phyloP scores from a whole-genome alignment of 768 basidiomycete species.

The Pseudohyphozyma bogoriensis region DNA sequence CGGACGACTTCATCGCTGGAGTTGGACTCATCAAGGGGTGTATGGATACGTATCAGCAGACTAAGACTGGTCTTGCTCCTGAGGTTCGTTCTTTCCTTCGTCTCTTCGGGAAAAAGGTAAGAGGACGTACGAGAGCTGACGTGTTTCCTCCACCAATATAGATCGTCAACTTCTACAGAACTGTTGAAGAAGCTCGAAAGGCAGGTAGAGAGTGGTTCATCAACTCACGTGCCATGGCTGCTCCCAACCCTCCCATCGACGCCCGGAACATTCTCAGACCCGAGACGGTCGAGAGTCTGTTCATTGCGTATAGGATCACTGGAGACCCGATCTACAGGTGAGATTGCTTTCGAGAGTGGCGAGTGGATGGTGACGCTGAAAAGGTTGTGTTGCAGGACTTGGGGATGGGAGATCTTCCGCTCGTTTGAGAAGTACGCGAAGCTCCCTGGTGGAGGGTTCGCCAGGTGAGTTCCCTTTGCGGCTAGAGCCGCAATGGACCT shows the following conservation, averaged over 20 bases:
- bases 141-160: conserved; percentile 44
- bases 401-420: conserved; percentile 85
- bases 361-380: not conserved
- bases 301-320: conserved; percentile 80
- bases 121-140: conserved; percentile 6
- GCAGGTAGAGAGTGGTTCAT: conserved; percentile 41
- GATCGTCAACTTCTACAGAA: conserved; percentile 70
- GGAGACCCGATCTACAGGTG: conserved; percentile 71
- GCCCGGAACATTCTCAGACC: conserved; percentile 90
- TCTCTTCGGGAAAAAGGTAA: no score
- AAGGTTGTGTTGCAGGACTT: no score
- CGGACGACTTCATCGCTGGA: conserved; percentile 73
- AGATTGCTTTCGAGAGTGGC: not conserved
- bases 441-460: conserved; percentile 61
- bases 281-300: conserved; percentile 88
- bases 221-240: conserved; percentile 12
- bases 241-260: conserved; percentile 47
- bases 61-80: conserved; percentile 30
- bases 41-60: conserved; percentile 50
- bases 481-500: no score
- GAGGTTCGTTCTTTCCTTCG: conserved; percentile 14
- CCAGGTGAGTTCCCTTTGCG: conserved; percentile 35
- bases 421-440: conserved; percentile 76
- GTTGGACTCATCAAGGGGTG: conserved; percentile 76
- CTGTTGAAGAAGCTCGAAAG: conserved; percentile 30